Conservation (phyloP, 495 filamentous ascomycete species). For the Penicillium ucsense region DNA sequence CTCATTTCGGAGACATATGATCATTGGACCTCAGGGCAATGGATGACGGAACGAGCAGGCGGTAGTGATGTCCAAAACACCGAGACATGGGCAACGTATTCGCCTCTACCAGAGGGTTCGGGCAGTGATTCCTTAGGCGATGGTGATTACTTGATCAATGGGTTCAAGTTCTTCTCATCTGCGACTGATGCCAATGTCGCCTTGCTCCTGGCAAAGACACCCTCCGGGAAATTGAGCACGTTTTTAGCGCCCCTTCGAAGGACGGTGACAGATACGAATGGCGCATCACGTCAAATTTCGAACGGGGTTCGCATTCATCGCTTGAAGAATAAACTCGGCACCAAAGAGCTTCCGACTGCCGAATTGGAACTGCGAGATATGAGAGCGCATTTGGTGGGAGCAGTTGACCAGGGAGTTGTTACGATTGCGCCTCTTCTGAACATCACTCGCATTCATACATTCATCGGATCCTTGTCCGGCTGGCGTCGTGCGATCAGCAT, state of each 20-base stretch:
- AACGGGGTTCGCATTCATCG: conserved; percentile 59
- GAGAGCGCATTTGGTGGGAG: conserved; percentile 56
- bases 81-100: conserved; percentile 51
- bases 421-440: conserved; percentile 59
- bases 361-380: conserved; percentile 55
- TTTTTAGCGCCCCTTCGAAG: conserved; percentile 57
- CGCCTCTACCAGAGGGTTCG: conserved; percentile 9
- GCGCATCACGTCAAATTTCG: conserved; percentile 21
- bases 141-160: conserved; percentile 41
- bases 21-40: conserved; percentile 70
- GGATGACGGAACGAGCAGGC: conserved; percentile 77
- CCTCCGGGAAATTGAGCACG: conserved; percentile 44
- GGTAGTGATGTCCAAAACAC: conserved; percentile 65
- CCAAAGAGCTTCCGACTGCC: conserved; percentile 58
- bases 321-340: conserved; percentile 63
- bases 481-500: conserved; percentile 54
- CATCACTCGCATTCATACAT: conserved; percentile 57
- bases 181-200: conserved; percentile 64
- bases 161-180: conserved; percentile 72
- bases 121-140: conserved; percentile 10
- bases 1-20: conserved; percentile 47
- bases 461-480: conserved; percentile 44
- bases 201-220: conserved; percentile 58
- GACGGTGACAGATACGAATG: conserved; percentile 22
- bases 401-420: conserved; percentile 51